A percentile compares a stretch with the other conserved stretches of the same genome.
These are phyloP conservation scores for Ogataea parapolymorpha DNA, from an alignment of 805 yeast genomes.

Conservation along the genomic window DNA sequence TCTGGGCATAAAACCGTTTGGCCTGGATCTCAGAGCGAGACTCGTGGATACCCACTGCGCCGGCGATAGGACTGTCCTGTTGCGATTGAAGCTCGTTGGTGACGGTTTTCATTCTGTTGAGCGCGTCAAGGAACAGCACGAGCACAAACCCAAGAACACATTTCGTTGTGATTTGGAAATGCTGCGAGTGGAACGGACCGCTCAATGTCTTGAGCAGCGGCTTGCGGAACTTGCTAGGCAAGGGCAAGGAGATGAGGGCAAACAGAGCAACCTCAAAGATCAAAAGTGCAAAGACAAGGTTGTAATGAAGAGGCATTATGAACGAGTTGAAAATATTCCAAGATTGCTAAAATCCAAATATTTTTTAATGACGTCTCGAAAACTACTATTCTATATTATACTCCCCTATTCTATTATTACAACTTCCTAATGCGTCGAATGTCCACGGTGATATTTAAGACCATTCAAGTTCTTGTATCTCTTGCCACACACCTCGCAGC, in stretches of 20 bases:
- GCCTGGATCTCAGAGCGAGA: conserved; percentile 86
- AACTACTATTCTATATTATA: not conserved
- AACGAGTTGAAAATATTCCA: not conserved
- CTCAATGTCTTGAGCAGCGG: conserved; percentile 60
- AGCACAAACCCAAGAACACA: conserved; percentile 81
- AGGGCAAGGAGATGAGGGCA: conserved; percentile 76
- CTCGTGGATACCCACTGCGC: conserved; percentile 35
- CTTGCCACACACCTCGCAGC: conserved; percentile 98
- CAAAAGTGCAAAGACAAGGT: conserved; percentile 62
- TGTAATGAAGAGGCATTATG: conserved; percentile 32
- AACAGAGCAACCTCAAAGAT: conserved; percentile 76
- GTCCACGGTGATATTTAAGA: conserved; percentile 94
- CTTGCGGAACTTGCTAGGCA: conserved; percentile 72
- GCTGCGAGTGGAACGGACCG: conserved; percentile 66
- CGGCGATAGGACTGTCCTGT: conserved; percentile 23
- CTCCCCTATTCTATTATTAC: conserved; percentile 8
- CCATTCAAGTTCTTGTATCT: conserved; percentile 95
- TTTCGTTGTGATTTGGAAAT: conserved; percentile 72
- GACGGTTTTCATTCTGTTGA: conserved; percentile 75
- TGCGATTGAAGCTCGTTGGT: conserved; percentile 51
- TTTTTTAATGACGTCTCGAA: not conserved
- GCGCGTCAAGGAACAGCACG: conserved; percentile 81
- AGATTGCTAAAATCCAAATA: conserved; percentile 5
- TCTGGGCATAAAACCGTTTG: conserved; percentile 89
- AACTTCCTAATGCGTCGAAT: conserved; percentile 69